Evolutionary conservation across 2,329 filamentous ascomycete species (phyloP).

Genomic region (Beauveria medogensis): DNA sequence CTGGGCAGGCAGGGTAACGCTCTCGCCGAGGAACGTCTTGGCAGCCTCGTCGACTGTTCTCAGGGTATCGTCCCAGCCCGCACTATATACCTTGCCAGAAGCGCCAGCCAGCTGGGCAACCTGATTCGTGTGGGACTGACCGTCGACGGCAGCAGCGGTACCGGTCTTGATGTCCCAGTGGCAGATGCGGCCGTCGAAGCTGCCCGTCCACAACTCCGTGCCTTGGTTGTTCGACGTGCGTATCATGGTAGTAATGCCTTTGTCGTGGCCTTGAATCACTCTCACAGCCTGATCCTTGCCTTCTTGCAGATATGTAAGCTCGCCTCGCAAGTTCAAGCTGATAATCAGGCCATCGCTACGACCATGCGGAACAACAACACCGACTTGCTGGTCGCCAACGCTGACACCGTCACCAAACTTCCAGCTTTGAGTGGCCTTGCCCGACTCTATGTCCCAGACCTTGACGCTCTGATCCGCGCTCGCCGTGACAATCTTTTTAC

Average conservation of each 20-base stretch:
- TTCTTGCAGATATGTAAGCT: slow-evolving; percentile 80
- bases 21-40: slow-evolving; percentile 65
- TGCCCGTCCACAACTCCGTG: slow-evolving; percentile 75
- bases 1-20: slow-evolving; percentile 64
- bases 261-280: slow-evolving; percentile 81
- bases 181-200: slow-evolving; percentile 81
- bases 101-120: slow-evolving; percentile 64
- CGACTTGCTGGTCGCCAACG: slow-evolving; percentile 82
- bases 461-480: slow-evolving; percentile 93
- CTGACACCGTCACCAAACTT: slow-evolving; percentile 71
- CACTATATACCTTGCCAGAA: slow-evolving; percentile 64
- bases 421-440: slow-evolving; percentile 74
- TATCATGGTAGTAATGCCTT: slow-evolving; percentile 71
- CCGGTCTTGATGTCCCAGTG: slow-evolving; percentile 74
- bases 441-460: slow-evolving; percentile 82
- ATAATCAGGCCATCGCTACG: slow-evolving; percentile 82
- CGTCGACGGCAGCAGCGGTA: slow-evolving; percentile 62
- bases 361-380: slow-evolving; percentile 80
- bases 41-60: slow-evolving; percentile 68
- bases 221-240: slow-evolving; percentile 39
- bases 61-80: slow-evolving; percentile 90
- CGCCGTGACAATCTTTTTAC: slow-evolving; percentile 78
- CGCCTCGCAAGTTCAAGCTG: slow-evolving; percentile 78
- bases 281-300: slow-evolving; percentile 61
- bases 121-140: slow-evolving; percentile 77